These are phyloP conservation scores for Maudiozyma humilis DNA, from an alignment of 1,139 yeast genomes.

Conservation along the genomic window DNA sequence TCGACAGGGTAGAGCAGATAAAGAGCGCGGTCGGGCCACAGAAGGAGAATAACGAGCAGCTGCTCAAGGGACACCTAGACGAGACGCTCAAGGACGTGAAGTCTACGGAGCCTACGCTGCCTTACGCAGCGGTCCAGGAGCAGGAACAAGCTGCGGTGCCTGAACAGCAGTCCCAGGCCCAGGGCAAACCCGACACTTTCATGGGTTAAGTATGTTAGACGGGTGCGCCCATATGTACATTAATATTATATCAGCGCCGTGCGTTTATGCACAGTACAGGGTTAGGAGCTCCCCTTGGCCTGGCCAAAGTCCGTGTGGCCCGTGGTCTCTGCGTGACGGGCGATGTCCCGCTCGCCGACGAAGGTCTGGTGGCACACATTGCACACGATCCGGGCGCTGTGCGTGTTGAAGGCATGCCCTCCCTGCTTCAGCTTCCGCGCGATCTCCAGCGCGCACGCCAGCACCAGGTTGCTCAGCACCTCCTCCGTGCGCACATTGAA, in stretches of 20 bases:
- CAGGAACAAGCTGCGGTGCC: neutral
- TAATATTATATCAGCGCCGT: neutral
- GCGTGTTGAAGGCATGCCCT: constrained; percentile 63
- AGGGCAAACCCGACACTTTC: constrained; percentile 1
- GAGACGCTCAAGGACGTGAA: constrained; percentile 22
- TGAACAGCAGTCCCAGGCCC: neutral
- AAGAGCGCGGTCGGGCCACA: constrained; percentile 32
- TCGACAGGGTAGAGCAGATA: constrained; percentile 52
- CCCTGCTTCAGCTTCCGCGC: constrained; percentile 41
- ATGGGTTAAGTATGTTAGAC: constrained; percentile 4
- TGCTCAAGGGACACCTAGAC: constrained; percentile 25
- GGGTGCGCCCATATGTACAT: neutral
- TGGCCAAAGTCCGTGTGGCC: constrained; percentile 66
- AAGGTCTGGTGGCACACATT: constrained; percentile 46
- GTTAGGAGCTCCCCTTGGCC: constrained; percentile 21
- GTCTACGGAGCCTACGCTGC: constrained; percentile 30
- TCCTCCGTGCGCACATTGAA: constrained; percentile 31
- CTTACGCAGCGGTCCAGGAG: constrained; percentile 16
- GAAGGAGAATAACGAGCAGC: constrained; percentile 25
- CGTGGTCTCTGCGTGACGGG: constrained; percentile 55
- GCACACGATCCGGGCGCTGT: constrained; percentile 52
- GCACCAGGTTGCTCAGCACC: constrained; percentile 28
- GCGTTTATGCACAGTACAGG: neutral
- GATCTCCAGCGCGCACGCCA: constrained; percentile 37
- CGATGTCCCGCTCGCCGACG: constrained; percentile 61